These are phyloP conservation scores for Colletotrichum lini DNA, from an alignment of 2,329 filamentous ascomycete genomes.

Conservation along the genomic window DNA sequence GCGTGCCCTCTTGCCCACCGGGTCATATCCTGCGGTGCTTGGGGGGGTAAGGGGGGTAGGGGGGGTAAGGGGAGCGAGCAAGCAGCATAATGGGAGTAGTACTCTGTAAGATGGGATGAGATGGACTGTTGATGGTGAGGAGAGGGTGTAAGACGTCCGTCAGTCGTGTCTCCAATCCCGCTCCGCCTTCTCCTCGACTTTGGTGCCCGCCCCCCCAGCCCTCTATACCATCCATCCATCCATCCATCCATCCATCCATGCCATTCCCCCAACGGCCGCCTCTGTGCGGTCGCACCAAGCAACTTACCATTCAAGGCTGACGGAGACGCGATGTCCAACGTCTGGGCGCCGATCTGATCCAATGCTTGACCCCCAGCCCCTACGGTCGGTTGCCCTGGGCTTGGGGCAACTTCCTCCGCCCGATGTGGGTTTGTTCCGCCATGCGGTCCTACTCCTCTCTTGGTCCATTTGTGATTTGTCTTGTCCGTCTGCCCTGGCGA, in stretches of 20 bases:
- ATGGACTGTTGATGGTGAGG: neutral
- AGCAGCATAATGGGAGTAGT: no score
- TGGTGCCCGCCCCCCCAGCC: neutral
- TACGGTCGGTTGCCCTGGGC: neutral
- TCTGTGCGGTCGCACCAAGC: slow-evolving; percentile 29
- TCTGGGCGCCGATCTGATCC: slow-evolving; percentile 31
- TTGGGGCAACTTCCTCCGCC: slow-evolving; percentile 1
- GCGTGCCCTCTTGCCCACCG: slow-evolving; percentile 35
- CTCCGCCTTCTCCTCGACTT: slow-evolving; percentile 15
- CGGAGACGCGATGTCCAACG: slow-evolving; percentile 21
- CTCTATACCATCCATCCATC: no score
- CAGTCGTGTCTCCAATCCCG: slow-evolving; percentile 38
- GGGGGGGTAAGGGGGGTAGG: no score
- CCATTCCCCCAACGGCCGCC: slow-evolving; percentile 29
- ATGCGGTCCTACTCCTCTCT: neutral
- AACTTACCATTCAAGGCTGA: slow-evolving; percentile 32
- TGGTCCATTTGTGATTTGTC: neutral
- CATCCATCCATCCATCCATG: no score
- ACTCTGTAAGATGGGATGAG: neutral
- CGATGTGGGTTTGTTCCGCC: slow-evolving; percentile 33
- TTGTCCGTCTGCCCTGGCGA: neutral
- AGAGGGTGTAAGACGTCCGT: slow-evolving; percentile 24
- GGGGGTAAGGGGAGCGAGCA: no score
- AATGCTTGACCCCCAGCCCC: slow-evolving; percentile 21
- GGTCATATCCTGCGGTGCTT: neutral